Evolutionary conservation across 2,329 filamentous ascomycete species (phyloP).

Genomic region (Fusarium palustre): DNA sequence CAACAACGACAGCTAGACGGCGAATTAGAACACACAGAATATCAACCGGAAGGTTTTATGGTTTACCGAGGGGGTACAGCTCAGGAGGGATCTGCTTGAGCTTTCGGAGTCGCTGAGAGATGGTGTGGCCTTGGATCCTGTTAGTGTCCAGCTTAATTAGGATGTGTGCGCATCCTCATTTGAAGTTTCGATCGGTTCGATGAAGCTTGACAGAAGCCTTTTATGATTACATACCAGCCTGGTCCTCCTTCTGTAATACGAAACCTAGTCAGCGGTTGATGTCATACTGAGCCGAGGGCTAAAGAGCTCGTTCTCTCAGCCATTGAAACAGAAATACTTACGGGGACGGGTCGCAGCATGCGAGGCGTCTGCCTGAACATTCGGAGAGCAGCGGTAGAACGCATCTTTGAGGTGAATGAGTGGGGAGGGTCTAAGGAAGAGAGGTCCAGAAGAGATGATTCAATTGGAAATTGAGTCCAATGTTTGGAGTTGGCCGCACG

Average conservation of each 20-base stretch:
- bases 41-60: slow-evolving; percentile 33
- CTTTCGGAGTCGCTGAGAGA: slow-evolving; percentile 93
- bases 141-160: slow-evolving; percentile 41
- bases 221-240: slow-evolving; percentile 68
- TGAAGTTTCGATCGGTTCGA: slow-evolving; percentile 27
- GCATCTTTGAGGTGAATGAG: slow-evolving; percentile 64
- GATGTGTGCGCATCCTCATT: slow-evolving; percentile 13
- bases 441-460: slow-evolving; percentile 48
- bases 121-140: slow-evolving; percentile 80
- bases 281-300: slow-evolving; percentile 37
- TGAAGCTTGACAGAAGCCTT: slow-evolving; percentile 23
- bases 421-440: slow-evolving; percentile 46
- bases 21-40: slow-evolving; percentile 43
- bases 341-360: slow-evolving; percentile 78
- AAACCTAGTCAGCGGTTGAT: slow-evolving; percentile 44
- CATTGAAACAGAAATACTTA: slow-evolving; percentile 57
- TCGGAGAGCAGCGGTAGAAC: slow-evolving; percentile 72
- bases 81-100: slow-evolving; percentile 92
- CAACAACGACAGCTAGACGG: slow-evolving; percentile 81
- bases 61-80: slow-evolving; percentile 89
- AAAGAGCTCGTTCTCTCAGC: slow-evolving; percentile 40
- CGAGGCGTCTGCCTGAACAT: slow-evolving; percentile 75
- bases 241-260: slow-evolving; percentile 70
- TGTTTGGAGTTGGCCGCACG: slow-evolving; percentile 50
- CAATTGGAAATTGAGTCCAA: slow-evolving; percentile 50